Evolutionary conservation across 768 basidiomycete genomes (phyloP).

Genomic region (Asterophora lycoperdoides): DNA sequence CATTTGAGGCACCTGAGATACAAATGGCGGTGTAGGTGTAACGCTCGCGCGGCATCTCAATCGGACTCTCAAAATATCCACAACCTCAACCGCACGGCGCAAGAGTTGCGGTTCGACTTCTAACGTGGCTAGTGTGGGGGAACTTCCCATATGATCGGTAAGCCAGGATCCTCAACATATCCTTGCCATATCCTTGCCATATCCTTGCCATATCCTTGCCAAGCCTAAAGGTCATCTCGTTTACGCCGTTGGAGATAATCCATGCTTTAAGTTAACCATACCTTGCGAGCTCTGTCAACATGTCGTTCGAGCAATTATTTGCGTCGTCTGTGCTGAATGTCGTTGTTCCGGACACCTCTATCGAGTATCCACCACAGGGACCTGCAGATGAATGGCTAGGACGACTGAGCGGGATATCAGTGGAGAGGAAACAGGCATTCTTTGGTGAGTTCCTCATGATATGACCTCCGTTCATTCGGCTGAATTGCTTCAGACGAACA

Average conservation of each 20-base stretch:
- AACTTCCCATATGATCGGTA: no score
- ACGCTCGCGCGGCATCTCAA: no score
- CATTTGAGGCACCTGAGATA: no score
- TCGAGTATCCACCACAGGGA: conserved; percentile 51
- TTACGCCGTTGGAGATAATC: background rate
- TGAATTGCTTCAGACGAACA: conserved; percentile 48
- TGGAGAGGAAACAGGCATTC: conserved; percentile 64
- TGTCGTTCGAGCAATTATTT: conserved; percentile 62
- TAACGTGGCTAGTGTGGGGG: no score
- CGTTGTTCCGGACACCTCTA: conserved; percentile 59
- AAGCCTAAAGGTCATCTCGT: background rate
- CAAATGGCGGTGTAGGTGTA: no score
- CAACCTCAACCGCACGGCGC: no score
- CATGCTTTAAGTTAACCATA: no score
- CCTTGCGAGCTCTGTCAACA: conserved; percentile 3
- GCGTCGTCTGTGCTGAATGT: conserved; percentile 54
- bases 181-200: no score
- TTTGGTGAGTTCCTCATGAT: conserved; percentile 50
- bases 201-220: background rate
- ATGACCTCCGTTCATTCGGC: conserved; percentile 10
- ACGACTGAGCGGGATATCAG: conserved; percentile 34
- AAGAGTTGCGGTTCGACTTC: no score
- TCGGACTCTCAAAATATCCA: no score
- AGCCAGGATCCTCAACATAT: no score
- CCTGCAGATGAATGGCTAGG: conserved; percentile 54